Evolutionary conservation across 169 alveolate species (phyloP), one percentile per base, ranked within the genome.

Genomic region (Plasmodium vinckei): DNA sequence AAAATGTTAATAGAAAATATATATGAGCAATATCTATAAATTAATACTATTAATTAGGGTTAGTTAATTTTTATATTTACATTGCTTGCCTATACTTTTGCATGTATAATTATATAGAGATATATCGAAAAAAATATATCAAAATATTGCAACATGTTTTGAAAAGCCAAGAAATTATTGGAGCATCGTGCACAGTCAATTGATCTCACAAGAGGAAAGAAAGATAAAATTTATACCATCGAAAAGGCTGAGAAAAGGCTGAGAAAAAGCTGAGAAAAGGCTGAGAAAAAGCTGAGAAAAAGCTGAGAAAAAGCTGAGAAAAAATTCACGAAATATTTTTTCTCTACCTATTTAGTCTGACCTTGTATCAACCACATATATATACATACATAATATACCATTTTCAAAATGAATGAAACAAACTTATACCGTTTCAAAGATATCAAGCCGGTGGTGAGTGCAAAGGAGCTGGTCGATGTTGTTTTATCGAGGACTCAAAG

Each of bases 401-500:
- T 33, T 4, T 33, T 23, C 73, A 73, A 73, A 10, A 79, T 67
- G 89, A 79, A 67, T 47, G 89, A 79, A 21, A 15, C 33, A 4
- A 79, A 60, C 13, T 33, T 79, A 54, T 73, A 79, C 67, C 53
- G 89, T 6, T 96, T 96, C 87, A 95, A 97, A 93, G 89, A 94
- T 72, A 97, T 98, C 79, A 96, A 98, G 71, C 93, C 97, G 69
- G 98, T 97, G 77, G 99, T 98, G 42, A 94, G 96, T 67, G 98
- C 99, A 15, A 96, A 92, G 60, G 98, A 96, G 82, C 93, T 97
- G 84, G 96, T 97, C 19, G 99, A 98, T 89, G 96, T 97, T 57
- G 98, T 98, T 59, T 94, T 99, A 12, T 97, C 99, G 49, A 97
- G 96, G 92, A 99, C 99, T 23, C 99, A 99, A 93, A 95, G 99